Percentiles rank a stretch among this genome's conserved stretches.
These are phyloP conservation scores for Fusarium newnesense DNA, from an alignment of 2,329 filamentous ascomycete species.

Conservation along the genomic window DNA sequence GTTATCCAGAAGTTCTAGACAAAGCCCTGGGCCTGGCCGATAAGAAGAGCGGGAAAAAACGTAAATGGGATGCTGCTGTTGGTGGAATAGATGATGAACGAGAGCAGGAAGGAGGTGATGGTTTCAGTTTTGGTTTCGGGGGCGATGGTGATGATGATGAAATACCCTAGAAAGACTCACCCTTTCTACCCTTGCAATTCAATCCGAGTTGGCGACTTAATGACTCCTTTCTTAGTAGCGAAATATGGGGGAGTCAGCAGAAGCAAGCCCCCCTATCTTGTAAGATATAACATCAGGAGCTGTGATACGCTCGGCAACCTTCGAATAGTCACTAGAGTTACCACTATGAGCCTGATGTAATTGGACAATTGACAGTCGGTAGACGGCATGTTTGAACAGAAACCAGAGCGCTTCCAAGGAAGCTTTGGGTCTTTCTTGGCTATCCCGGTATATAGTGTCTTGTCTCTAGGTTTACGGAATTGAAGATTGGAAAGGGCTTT, in stretches of 20 bases:
- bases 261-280: neutral
- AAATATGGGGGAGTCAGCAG: neutral
- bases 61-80: constrained; percentile 87
- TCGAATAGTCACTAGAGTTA: too few relatives aligned
- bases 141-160: constrained; percentile 58
- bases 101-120: constrained; percentile 46
- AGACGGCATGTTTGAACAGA: neutral
- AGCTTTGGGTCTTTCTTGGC: neutral
- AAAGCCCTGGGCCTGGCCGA: constrained; percentile 73
- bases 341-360: neutral
- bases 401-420: neutral
- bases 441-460: too few relatives aligned
- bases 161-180: constrained; percentile 50
- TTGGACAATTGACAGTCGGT: neutral
- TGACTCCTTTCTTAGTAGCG: neutral
- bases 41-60: constrained; percentile 73
- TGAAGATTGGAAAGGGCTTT: neutral
- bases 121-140: constrained; percentile 67
- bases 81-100: constrained; percentile 49
- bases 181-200: constrained; percentile 1
- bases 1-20: constrained; percentile 74
- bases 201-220: neutral
- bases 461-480: too few relatives aligned
- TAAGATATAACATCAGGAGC: neutral
- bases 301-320: neutral